Percentiles rank a stretch among this genome's conserved stretches.
phyloP scores from a whole-genome alignment of 805 yeast genomes.

The Lachancea fermentati region DNA sequence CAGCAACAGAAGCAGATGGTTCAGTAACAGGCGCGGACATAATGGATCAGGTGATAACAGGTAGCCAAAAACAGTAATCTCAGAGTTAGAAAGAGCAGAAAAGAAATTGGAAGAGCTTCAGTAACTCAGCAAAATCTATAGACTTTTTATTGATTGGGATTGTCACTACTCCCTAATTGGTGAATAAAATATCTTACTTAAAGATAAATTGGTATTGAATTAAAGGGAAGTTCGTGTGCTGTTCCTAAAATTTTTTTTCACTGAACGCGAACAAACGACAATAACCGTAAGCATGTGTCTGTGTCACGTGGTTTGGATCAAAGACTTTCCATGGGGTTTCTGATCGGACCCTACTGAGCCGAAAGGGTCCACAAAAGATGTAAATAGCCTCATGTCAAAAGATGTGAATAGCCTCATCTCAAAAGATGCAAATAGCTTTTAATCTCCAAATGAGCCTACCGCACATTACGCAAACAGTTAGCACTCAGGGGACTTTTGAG shows the following conservation, averaged over 20 bases:
- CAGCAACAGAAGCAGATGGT: slow-evolving; percentile 7
- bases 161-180: background rate
- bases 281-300: background rate
- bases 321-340: no score
- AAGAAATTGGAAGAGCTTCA: background rate
- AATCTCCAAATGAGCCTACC: no score
- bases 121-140: background rate
- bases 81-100: slow-evolving; percentile 5
- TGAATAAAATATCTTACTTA: background rate
- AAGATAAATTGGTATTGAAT: background rate
- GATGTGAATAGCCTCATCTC: no score
- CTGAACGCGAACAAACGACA: background rate
- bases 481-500: no score
- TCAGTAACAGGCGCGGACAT: slow-evolving; percentile 11
- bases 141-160: background rate
- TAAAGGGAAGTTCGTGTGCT: background rate
- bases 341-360: no score
- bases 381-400: no score
- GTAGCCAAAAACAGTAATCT: slow-evolving; percentile 7
- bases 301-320: no score
- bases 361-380: no score
- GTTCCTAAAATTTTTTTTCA: background rate
- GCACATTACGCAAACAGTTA: no score
- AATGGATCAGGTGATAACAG: slow-evolving; percentile 7
- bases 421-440: no score